Evolutionary conservation across 164 flowering plant genomes (phyloP), one percentile per base, ranked within the genome.

Genomic region (Aristolochia contorta): DNA sequence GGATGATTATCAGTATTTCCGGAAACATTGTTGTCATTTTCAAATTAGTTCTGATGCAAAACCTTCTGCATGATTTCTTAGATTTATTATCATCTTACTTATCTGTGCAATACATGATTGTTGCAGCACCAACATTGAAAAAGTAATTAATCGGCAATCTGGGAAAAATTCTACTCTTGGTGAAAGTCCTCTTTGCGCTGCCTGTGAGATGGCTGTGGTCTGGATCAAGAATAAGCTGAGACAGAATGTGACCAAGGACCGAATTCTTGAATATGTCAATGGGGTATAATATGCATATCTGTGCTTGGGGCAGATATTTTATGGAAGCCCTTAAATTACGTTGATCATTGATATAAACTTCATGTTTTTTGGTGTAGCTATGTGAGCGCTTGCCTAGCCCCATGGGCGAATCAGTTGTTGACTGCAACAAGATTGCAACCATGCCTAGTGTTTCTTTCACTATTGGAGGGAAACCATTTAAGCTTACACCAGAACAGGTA

Each of bases 331-430:
- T 19, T 52, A 49, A 23, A 53, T 23, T 10, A 22, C 10, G 15
- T 53, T 53, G 56, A 12, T 21, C 30, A 53, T 22, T 27, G 16
- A 27, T 12, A 22, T 53, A 22, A 19, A 12, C 1, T 7, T 53
- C 30, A 53, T 52, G 14, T 53, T 53, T 53, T 20, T 53, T 14
- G 6, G 8, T 73, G 65, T 86, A 90, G 97, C 92, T 90, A 51
- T 90, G 97, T 68, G 86, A 85, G 0, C 74, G 82, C 16, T 63
- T 87, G 32, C 97, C 97, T 6, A 85, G 84, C 70, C 97, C 97
- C 60, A 84, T 77, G 83, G 97, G 95, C 67, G 82, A 87, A 66
- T 84, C 95, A 37, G 80, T 73, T 47, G 91, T 87, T 33, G 89
- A 84, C 32, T 87, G 97, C 65, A 60, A 54, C 33, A 68, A 65